phyloP scores from a whole-genome alignment of 1,139 yeast genomes.

The Kodamaea ohmeri region DNA sequence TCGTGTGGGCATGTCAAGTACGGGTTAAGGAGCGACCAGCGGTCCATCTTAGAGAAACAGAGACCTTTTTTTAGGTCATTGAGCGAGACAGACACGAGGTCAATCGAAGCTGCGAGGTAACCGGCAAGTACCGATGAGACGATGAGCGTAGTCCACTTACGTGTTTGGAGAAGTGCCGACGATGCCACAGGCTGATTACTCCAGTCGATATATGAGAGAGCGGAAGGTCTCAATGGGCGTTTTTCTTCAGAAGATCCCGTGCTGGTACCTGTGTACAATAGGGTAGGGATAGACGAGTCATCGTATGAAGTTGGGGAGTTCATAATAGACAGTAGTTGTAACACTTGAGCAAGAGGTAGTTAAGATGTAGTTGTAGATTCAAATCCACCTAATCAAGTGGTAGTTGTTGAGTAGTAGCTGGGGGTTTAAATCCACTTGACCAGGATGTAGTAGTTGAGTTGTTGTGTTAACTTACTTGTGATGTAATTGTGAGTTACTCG shows the following conservation, averaged over 20 bases:
- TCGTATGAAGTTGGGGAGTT: neutral
- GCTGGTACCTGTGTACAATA: neutral
- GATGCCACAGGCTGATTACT: conserved; percentile 13
- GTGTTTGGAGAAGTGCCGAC: conserved; percentile 16
- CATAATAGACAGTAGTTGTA: no score
- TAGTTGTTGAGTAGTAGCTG: no score
- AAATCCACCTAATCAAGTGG: no score
- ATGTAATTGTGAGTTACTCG: no score
- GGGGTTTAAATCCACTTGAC: no score
- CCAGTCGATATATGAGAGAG: conserved; percentile 34
- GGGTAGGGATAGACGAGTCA: neutral
- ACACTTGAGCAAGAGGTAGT: no score
- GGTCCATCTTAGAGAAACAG: conserved; percentile 36
- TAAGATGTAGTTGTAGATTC: no score
- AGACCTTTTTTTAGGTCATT: conserved; percentile 56
- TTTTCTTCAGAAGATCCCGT: neutral
- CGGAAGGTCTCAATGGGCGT: neutral
- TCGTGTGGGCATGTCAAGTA: conserved; percentile 46
- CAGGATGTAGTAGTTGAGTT: no score
- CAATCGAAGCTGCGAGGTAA: conserved; percentile 55
- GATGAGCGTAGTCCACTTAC: conserved; percentile 62
- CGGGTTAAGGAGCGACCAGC: conserved; percentile 45
- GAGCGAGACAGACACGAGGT: conserved; percentile 60
- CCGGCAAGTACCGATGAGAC: conserved; percentile 59
- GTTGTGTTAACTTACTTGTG: no score